phyloP scores from a whole-genome alignment of 306 rosid species.

The Hippophae tibetana region DNA sequence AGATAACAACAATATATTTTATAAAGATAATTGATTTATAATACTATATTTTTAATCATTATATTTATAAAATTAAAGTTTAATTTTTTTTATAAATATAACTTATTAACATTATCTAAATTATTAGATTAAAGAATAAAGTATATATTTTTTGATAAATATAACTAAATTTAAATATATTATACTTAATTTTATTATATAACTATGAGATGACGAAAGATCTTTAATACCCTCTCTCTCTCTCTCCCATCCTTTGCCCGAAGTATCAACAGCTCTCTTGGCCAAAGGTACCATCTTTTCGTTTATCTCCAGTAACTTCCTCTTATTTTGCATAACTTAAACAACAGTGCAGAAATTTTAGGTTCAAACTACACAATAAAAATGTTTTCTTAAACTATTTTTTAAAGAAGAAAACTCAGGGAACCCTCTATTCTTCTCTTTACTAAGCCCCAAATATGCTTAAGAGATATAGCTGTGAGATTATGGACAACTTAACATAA shows the following conservation, averaged over 20 bases:
- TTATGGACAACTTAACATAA: constrained; percentile 6
- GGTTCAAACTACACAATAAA: neutral
- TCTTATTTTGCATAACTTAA: neutral
- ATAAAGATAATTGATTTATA: too few relatives aligned
- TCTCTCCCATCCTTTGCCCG: constrained; percentile 43
- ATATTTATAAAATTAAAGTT: too few relatives aligned
- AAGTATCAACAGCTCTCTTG: constrained; percentile 39
- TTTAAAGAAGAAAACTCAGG: too few relatives aligned
- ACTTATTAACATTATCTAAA: too few relatives aligned
- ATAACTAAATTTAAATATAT: too few relatives aligned
- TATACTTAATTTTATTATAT: too few relatives aligned
- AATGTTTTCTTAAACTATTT: constrained; percentile 1
- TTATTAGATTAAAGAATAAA: too few relatives aligned
- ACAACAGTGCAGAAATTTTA: neutral
- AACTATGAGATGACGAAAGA: constrained; percentile 22
- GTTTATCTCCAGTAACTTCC: constrained; percentile 8
- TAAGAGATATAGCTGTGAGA: constrained; percentile 16
- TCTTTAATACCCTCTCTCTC: constrained; percentile 30
- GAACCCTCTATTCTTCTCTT: too few relatives aligned
- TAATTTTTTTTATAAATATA: too few relatives aligned
- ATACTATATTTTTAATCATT: too few relatives aligned
- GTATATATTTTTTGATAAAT: too few relatives aligned
- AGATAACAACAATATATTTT: too few relatives aligned
- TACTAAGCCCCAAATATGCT: constrained; percentile 1
- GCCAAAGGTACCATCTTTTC: constrained; percentile 28